phyloP scores from a whole-genome alignment of 305 asterid genomes.

The Solanum chacoense region DNA sequence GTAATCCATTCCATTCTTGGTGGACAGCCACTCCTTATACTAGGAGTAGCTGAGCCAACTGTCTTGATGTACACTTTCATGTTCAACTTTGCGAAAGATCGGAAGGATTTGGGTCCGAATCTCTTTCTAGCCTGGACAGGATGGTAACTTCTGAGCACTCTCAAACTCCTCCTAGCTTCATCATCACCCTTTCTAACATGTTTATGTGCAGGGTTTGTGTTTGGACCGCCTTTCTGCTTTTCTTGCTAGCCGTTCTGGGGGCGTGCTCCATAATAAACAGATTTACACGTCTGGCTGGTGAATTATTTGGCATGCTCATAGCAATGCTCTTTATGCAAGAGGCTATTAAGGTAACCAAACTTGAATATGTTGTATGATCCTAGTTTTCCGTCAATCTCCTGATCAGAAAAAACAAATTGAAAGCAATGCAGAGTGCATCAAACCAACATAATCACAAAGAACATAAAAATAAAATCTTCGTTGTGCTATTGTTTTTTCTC shows the following conservation, averaged over 20 bases:
- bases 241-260: slow-evolving; percentile 85
- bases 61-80: slow-evolving; percentile 95
- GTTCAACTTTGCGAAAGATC: slow-evolving; percentile 80
- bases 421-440: background rate
- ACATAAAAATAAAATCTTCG: background rate
- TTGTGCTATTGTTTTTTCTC: background rate
- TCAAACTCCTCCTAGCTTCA: slow-evolving; percentile 5
- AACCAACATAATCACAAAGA: background rate
- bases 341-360: slow-evolving; percentile 73
- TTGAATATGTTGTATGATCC: background rate
- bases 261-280: slow-evolving; percentile 93
- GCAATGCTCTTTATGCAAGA: slow-evolving; percentile 99
- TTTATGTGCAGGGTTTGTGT: slow-evolving; percentile 73
- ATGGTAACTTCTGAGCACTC: slow-evolving; percentile 41
- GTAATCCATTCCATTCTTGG: slow-evolving; percentile 86
- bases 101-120: slow-evolving; percentile 67
- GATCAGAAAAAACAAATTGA: background rate
- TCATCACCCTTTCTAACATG: slow-evolving; percentile 7
- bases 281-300: slow-evolving; percentile 94
- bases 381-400: background rate
- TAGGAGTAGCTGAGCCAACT: slow-evolving; percentile 99
- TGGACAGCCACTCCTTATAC: slow-evolving; percentile 91
- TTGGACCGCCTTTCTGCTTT: slow-evolving; percentile 86
- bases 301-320: slow-evolving; percentile 83
- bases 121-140: slow-evolving; percentile 92